Evolutionary conservation across 495 filamentous ascomycete genomes (phyloP).

Genomic region (Trichocladium antarcticum): DNA sequence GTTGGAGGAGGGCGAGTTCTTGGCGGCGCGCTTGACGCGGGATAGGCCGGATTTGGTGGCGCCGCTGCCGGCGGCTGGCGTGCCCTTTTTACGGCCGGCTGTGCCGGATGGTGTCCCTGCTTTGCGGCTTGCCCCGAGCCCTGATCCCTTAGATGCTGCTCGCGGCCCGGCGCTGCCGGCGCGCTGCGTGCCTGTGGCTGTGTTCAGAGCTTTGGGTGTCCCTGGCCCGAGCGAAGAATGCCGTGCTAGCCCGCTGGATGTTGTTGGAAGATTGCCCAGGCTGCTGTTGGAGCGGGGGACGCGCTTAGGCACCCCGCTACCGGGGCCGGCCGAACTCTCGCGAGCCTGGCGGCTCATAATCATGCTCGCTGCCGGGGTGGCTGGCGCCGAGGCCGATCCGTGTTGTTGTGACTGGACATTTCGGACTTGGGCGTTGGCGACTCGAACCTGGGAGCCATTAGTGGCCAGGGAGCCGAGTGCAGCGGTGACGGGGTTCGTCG

Average conservation of each 20-base stretch:
- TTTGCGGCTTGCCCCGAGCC: conserved; percentile 37
- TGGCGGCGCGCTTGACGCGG: conserved; percentile 43
- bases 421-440: conserved; percentile 32
- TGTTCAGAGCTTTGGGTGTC: conserved; percentile 60
- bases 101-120: conserved; percentile 51
- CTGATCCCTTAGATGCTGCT: conserved; percentile 39
- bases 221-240: conserved; percentile 76
- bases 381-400: conserved; percentile 47
- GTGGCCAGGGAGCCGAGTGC: conserved; percentile 39
- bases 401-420: conserved; percentile 33
- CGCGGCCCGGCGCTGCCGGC: conserved; percentile 66
- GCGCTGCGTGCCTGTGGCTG: conserved; percentile 46
- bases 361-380: conserved; percentile 52
- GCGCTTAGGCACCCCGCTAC: conserved; percentile 41
- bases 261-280: conserved; percentile 52
- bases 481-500: conserved; percentile 35
- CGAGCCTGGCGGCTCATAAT: conserved; percentile 53
- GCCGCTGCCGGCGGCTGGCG: conserved; percentile 43
- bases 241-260: conserved; percentile 61
- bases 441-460: conserved; percentile 32
- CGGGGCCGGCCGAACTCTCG: conserved; percentile 64
- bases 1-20: conserved; percentile 48
- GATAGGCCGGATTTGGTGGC: conserved; percentile 39
- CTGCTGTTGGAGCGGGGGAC: conserved; percentile 58
- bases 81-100: conserved; percentile 42